Evolutionary conservation across 2,329 filamentous ascomycete genomes (phyloP), one percentile per base, ranked within the genome.

Genomic region (Lecanoromycetidae sp.): DNA sequence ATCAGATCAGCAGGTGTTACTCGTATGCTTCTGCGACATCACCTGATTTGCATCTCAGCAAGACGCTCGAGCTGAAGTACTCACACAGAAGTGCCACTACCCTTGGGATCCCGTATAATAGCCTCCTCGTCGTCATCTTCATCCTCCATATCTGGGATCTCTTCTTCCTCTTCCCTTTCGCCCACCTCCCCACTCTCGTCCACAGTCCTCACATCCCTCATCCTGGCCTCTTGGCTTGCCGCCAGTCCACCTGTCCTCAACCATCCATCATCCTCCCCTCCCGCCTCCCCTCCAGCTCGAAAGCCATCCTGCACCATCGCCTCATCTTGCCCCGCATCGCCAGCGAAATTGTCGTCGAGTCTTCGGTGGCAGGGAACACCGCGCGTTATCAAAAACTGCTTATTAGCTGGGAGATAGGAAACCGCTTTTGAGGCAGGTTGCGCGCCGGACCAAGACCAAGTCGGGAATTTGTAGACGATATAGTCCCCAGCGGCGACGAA

Each of bases 101-200:
- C 65, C 42, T 66, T 66, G 8, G 78, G 72, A 57, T 94, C 87
- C 10, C 84, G 76, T 59, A 96, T 96, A 61, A 98, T 96, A 36
- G 91, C 91, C 66, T 96, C 88, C 52, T 93, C 88, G 50, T 84
- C 81, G 55, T 96, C 84, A 52, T 87, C 90, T 48, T 96, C 90
- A 54, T 96, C 91, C 61, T 96, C 91, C 87, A 96, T 96, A 61
- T 96, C 90, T 0, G 88, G 90, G 52, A 96, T 95, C 58, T 95
- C 90, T 36, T 81, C 78, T 44, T 82, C 82, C 23, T 80, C 76
- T 4, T 84, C 75, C 9, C 69, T 70, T 26, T 78, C 74, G 42
- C 80, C 80, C 48, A 76, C 72, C 40, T 80, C 80, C 48, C 76
- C 90, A 20, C 83, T 81, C 58, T 94, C 87, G 60, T 94, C 88